phyloP scores from a whole-genome alignment of 768 basidiomycete genomes.

The Leucocoprinus leucothites region DNA sequence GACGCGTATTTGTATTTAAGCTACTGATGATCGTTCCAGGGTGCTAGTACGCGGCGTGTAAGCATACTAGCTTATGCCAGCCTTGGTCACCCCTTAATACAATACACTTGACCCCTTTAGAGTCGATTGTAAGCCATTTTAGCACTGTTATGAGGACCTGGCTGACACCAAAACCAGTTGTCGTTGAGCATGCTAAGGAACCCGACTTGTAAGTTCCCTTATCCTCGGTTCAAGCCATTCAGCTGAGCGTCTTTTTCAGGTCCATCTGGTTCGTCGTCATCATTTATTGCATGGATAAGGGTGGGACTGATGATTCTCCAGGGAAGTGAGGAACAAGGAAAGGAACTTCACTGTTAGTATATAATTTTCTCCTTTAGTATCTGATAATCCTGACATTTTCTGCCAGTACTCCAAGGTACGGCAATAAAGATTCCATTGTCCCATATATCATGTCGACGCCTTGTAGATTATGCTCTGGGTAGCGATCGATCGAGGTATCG shows the following conservation, averaged over 20 bases:
- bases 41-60: conserved; percentile 72
- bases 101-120: conserved; percentile 29
- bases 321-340: conserved; percentile 88
- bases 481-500: conserved; percentile 81
- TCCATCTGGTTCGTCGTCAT: conserved; percentile 74
- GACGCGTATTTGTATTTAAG: background rate
- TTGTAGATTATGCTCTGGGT: conserved; percentile 94
- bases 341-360: conserved; percentile 77
- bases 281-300: background rate
- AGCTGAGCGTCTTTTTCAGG: conserved; percentile 29
- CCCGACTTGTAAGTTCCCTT: conserved; percentile 69
- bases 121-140: conserved; percentile 60
- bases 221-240: background rate
- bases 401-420: conserved; percentile 73
- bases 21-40: conserved; percentile 32
- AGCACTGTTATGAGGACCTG: background rate
- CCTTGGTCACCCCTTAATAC: background rate
- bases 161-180: conserved; percentile 40
- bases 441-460: conserved; percentile 11
- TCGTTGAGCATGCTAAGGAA: conserved; percentile 66
- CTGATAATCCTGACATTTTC: background rate
- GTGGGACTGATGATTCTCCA: conserved; percentile 25
- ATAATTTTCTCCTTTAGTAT: background rate
- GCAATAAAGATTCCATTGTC: too few relatives aligned
- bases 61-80: conserved; percentile 26